Conservation (phyloP, 352 stramenopile genomes). For the Globisporangium mamillatum region DNA sequence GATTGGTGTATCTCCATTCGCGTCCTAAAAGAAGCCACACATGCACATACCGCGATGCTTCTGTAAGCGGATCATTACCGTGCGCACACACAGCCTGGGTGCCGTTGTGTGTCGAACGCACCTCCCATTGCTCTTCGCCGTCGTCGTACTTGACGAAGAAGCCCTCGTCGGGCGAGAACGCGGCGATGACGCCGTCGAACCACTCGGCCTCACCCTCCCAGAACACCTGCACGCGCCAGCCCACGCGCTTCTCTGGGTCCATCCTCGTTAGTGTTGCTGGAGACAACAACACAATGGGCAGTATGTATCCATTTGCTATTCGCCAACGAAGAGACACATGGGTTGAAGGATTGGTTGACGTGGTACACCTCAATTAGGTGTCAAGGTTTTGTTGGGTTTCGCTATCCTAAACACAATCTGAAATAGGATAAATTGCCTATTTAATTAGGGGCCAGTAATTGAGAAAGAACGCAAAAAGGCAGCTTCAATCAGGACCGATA, state of each 20-base stretch:
- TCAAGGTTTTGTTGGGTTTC: not conserved
- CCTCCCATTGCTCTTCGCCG: slow-evolving; percentile 78
- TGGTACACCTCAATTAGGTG: not conserved
- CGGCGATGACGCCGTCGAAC: slow-evolving; percentile 58
- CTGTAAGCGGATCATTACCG: not conserved
- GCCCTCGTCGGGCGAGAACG: slow-evolving; percentile 28
- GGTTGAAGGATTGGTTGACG: not conserved
- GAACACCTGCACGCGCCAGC: slow-evolving; percentile 56
- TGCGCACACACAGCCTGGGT: not conserved
- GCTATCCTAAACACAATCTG: not conserved
- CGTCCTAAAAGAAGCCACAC: not conserved
- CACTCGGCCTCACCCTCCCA: slow-evolving; percentile 66
- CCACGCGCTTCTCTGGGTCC: slow-evolving; percentile 22
- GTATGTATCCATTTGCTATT: no score
- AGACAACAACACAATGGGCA: no score
- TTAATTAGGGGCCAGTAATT: no score
- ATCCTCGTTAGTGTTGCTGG: not conserved
- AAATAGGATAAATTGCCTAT: not conserved
- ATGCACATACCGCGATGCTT: not conserved
- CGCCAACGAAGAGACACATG: not conserved
- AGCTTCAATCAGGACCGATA: not conserved
- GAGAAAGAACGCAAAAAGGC: no score
- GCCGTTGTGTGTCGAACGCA: not conserved
- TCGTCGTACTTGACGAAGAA: slow-evolving; percentile 76
- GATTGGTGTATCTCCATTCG: slow-evolving; percentile 16